These are phyloP conservation scores for Physocladia obscura DNA, from an alignment of 192 early-diverging fungal genomes.

Conservation along the genomic window DNA sequence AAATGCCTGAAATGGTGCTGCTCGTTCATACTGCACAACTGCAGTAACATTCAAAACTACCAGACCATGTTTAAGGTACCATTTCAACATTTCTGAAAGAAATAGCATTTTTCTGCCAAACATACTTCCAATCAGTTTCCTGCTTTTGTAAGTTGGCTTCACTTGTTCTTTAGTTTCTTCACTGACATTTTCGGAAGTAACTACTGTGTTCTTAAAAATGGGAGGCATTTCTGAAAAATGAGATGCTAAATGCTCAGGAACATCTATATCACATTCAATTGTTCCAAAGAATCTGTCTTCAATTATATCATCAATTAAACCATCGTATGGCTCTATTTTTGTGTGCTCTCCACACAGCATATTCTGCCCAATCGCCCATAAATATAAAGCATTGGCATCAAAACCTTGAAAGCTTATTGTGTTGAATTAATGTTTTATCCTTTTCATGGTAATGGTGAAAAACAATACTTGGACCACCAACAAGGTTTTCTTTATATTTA, in stretches of 20 bases:
- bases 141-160: not conserved
- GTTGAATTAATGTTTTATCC: not conserved
- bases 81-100: constrained; percentile 3
- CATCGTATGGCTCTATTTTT: not conserved
- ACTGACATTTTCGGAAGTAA: not conserved
- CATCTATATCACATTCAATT: constrained; percentile 18
- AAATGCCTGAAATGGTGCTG: constrained; percentile 4
- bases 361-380: not conserved
- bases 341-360: not conserved
- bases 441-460: not conserved
- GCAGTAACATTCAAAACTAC: not conserved
- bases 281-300: constrained; percentile 1
- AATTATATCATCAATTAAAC: not conserved
- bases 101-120: constrained; percentile 10
- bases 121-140: not conserved
- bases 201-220: not conserved
- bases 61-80: constrained; percentile 4
- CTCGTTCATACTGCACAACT: not conserved
- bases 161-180: constrained; percentile 1
- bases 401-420: not conserved
- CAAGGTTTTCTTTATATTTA: not conserved
- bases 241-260: not conserved
- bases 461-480: not conserved
- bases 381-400: not conserved
- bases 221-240: constrained; percentile 3